Evolutionary conservation across 1,284 basidiomycete species (phyloP), one percentile per base, ranked within the genome.

Genomic region (Chalciporus sp.): DNA sequence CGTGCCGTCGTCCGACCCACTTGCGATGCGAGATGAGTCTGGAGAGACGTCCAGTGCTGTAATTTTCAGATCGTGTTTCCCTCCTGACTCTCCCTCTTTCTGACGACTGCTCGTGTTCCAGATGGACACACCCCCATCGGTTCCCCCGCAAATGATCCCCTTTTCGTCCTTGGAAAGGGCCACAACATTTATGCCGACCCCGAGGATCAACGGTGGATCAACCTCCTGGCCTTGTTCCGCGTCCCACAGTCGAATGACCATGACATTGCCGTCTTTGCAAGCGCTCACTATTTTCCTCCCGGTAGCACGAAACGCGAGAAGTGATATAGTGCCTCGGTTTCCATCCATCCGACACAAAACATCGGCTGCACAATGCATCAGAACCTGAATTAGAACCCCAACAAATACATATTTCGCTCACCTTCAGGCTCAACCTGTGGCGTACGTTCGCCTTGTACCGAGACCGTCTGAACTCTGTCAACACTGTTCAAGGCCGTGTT

Each of bases 21-120:
- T 64, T 16, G 48, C 57, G 6, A 61, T 57, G 31, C 50, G 49
- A 5, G 47, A 60, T 20, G 60, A 64, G 20, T 53, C 57, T 1
- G 62, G 52, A 16, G 60, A 61, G 4, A 61, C 49, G 10, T 64
- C 60, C 48, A 61, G 26, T 11, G 57, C 52, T 8, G 33, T 57
- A 31, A 62, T 42, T 49, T 17, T 37, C 35, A 17, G 17, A 0
- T 37, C 35, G n/a, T 37, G 35, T 37, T 37, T 37, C n/a, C n/a
- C 35, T 17, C 5, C n/a, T 4, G 35, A 37, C 35, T 37, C n/a
- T 16, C 35, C 35, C 35, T 37, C 35, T 17, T 37, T 37, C 35
- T 37, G 35, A 37, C n/a, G 35, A 37, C n/a, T 37, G 17, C n/a
- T 17, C 17, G 35, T 37, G 35, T 17, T 37, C 35, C 35, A 37